Base-by-base conservation (phyloP, 768 basidiomycete genomes). In the Amanita thiersii region DNA sequence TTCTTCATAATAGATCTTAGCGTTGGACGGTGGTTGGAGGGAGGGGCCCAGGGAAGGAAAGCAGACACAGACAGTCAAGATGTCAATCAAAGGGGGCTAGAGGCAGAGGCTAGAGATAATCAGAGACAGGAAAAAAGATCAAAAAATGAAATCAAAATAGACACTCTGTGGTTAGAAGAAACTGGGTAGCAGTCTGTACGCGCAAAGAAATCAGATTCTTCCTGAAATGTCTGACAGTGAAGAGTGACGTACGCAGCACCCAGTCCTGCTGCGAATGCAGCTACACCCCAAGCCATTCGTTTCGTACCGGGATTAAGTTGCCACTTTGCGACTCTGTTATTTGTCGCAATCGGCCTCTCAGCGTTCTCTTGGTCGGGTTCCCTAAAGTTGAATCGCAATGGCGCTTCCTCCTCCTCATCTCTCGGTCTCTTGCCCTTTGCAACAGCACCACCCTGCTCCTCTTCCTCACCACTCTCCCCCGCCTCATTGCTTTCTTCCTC, bases 251-350 rank as follows among this genome's bases (percentile, higher is more conserved):
- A 90, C 86, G 84, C 73, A 47, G 86, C 88, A 37, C 85, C 75
- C 58, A 86, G 65, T 20, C 88, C 88, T 37, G 89, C 66, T 26
- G 85, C 86, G 60, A 94, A 93, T 14, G 84, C 83, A 26, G 85
- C 70, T 14, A 84, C 67, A 26, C 89, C 89, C 88, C 88, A 92
- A 2, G 82, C 86, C 40, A 82, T 68, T 25, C 80, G 79, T 61
- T 83, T 86, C 51, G 76, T 73, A 53, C 77, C 73, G 8, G 88
- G 79, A 49, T 80, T 72, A 48, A 81, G 55, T 35, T 66, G 55
- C 57, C 74, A 73, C 45, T 75, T 57, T 21, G 69, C 61, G 38
- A 80, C 67, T 34, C 88, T 73, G 35, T 71, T 73, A 56, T 90
- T 90, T 21, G 78, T 66, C 10, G 64, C 65, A 48, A 72, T 69